A percentile compares a stretch with the other conserved stretches of the same genome.
Evolutionary conservation across 805 yeast genomes (phyloP).

Genomic region (Lachancea sp.): DNA sequence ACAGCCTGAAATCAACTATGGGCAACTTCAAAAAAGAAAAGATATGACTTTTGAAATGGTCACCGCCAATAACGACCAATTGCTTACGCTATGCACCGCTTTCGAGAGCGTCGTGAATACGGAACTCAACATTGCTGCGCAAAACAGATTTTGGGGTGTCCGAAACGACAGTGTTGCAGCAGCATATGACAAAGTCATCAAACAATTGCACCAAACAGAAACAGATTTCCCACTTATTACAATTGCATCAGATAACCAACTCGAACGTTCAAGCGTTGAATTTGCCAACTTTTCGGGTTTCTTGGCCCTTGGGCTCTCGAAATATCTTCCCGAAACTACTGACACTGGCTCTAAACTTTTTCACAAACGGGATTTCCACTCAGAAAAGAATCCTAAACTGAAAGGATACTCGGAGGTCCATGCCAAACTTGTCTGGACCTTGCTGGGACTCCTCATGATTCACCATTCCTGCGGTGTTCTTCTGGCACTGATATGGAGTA

Average conservation of each 20-base stretch:
- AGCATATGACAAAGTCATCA: neutral
- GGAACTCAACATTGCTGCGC: neutral
- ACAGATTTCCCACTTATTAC: neutral
- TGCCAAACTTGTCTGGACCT: neutral
- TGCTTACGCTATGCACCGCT: neutral
- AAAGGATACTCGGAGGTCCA: neutral
- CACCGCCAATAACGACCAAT: neutral
- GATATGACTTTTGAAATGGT: no score
- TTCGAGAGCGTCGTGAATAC: constrained; percentile 1
- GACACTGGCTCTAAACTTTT: neutral
- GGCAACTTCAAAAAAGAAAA: neutral
- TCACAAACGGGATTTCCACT: neutral
- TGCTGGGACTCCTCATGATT: neutral
- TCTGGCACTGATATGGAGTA: neutral
- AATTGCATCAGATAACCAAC: neutral
- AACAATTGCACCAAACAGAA: neutral
- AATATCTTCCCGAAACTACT: neutral
- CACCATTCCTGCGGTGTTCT: constrained; percentile 4
- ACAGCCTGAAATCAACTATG: neutral
- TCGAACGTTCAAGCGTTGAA: neutral
- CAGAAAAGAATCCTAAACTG: neutral
- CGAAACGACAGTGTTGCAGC: neutral
- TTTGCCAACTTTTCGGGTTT: constrained; percentile 1
- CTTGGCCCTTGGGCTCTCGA: neutral
- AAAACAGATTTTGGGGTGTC: neutral